Percentiles rank a stretch among this genome's conserved stretches.
phyloP scores from a whole-genome alignment of 768 basidiomycete species.

The Melanogaster broomeanus region DNA sequence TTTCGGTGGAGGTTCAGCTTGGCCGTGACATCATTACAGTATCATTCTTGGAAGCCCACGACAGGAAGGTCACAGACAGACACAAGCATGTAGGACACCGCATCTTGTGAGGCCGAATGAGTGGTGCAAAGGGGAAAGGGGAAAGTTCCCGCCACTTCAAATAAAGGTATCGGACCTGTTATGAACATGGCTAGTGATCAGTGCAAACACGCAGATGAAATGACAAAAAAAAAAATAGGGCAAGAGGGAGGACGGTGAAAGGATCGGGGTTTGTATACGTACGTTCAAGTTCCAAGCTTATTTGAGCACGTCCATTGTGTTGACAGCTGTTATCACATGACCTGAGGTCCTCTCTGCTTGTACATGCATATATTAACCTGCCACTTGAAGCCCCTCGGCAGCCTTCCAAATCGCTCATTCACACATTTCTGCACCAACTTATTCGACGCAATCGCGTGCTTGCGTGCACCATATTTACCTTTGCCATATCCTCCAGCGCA shows the following conservation, averaged over 20 bases:
- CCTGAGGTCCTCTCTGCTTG: too few relatives aligned
- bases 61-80: constrained; percentile 17
- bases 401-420: constrained; percentile 21
- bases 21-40: too few relatives aligned
- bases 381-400: constrained; percentile 5
- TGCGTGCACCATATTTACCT: constrained; percentile 16
- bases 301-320: too few relatives aligned
- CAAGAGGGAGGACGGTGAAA: too few relatives aligned
- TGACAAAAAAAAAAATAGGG: background rate
- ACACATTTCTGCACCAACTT: constrained; percentile 13
- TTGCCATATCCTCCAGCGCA: constrained; percentile 27
- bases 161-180: constrained; percentile 28
- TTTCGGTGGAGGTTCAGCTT: too few relatives aligned
- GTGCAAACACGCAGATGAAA: background rate
- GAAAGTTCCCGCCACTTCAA: constrained; percentile 22
- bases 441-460: constrained; percentile 20
- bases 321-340: too few relatives aligned
- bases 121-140: background rate
- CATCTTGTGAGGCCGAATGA: constrained; percentile 13
- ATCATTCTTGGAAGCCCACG: constrained; percentile 4
- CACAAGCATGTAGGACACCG: background rate
- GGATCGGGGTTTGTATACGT: too few relatives aligned
- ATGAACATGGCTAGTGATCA: background rate
- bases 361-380: too few relatives aligned
- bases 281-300: too few relatives aligned